Percentiles rank a stretch among this genome's conserved stretches.
These are phyloP conservation scores for Dendrobium chrysotoxum DNA, from an alignment of 106 monocot species.

Conservation along the genomic window DNA sequence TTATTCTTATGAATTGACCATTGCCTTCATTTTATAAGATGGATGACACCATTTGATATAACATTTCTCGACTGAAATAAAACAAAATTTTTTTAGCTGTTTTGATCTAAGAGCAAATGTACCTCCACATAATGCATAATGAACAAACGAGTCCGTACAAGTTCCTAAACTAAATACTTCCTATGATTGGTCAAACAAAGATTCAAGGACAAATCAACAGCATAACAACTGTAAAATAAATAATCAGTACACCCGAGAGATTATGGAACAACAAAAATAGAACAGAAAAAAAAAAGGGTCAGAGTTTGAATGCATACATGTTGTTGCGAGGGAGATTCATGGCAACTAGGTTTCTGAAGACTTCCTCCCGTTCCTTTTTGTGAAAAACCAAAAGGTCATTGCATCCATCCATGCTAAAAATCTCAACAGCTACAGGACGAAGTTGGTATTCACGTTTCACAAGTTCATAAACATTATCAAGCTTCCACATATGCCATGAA, in stretches of 20 bases:
- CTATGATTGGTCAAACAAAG: neutral
- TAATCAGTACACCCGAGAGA: neutral
- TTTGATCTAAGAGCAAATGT: neutral
- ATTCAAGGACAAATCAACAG: neutral
- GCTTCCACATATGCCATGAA: slow-evolving; percentile 99
- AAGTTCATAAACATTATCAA: slow-evolving; percentile 95
- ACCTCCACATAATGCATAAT: neutral
- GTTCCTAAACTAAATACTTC: neutral
- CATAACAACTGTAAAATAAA: neutral
- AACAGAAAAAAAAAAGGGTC: neutral
- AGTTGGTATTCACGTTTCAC: slow-evolving; percentile 98
- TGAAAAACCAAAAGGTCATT: slow-evolving; percentile 99
- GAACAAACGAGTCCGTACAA: neutral
- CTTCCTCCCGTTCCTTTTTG: slow-evolving; percentile 97
- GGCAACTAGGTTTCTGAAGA: slow-evolving; percentile 84
- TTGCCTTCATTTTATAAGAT: neutral
- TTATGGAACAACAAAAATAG: neutral
- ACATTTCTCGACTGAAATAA: neutral
- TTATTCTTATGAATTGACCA: neutral
- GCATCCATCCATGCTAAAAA: slow-evolving; percentile 99
- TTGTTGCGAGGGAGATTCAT: slow-evolving; percentile 98
- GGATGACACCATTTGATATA: neutral
- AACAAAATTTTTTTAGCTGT: neutral
- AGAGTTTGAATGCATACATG: slow-evolving; percentile 54
- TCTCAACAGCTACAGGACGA: slow-evolving; percentile 94